Conservation (phyloP, 257 asterid species). For the Thymus mandschuricus region DNA sequence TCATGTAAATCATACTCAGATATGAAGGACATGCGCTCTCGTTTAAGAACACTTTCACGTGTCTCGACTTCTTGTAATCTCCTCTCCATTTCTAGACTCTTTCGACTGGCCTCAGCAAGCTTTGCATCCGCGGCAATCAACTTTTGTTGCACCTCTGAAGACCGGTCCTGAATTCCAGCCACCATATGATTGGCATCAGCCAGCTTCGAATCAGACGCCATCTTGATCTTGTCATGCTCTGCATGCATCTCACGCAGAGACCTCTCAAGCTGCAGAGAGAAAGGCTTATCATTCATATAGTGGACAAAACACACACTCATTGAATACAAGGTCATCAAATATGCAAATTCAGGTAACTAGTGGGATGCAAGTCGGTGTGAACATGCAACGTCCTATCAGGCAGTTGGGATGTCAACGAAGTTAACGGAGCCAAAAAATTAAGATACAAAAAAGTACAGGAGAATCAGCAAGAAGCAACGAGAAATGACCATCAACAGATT, state of each 20-base stretch:
- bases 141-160: conserved; percentile 69
- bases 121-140: conserved; percentile 77
- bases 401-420: background rate
- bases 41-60: conserved; percentile 71
- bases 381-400: background rate
- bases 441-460: background rate
- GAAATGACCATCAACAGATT: background rate
- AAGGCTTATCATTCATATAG: conserved; percentile 19
- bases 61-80: conserved; percentile 75
- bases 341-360: background rate
- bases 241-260: conserved; percentile 55
- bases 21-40: conserved; percentile 71
- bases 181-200: conserved; percentile 68
- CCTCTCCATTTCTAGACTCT: conserved; percentile 75
- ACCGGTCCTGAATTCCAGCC: conserved; percentile 64
- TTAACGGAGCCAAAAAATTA: background rate
- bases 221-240: conserved; percentile 62
- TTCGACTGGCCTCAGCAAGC: conserved; percentile 82
- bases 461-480: background rate
- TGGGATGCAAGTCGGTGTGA: background rate
- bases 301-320: conserved; percentile 5
- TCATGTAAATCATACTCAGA: conserved; percentile 62
- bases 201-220: conserved; percentile 59
- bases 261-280: conserved; percentile 66
- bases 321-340: background rate